Evolutionary conservation across 257 asterid genomes (phyloP), one percentile per base, ranked within the genome.

Genomic region (Gynochthodes officinalis): DNA sequence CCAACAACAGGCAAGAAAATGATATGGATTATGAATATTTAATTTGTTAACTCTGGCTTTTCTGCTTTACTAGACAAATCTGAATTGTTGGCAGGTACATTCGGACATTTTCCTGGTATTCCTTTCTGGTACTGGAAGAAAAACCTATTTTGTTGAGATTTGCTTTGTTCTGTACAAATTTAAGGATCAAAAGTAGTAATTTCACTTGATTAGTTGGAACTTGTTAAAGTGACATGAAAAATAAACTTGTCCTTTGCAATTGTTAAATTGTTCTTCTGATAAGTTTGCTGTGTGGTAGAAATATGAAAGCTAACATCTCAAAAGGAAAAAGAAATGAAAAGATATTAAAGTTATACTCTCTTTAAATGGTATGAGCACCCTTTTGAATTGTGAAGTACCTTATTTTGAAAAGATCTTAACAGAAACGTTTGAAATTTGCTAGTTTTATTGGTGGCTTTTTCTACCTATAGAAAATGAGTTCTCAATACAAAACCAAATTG

Each of bases 1-100:
- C 78, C 92, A 97, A 59, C 97, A 85, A 48, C 96, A 85, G 97
- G 97, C 85, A 77, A 50, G 78, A 32, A 68, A 49, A 72, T 66
- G 33, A 18, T 62, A 10, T 46, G 52, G 32, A 52, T 68, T 37
- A n/a, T 54, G 57, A 46, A 28, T 43, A 28, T 63, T 32, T 18
- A 28, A 25, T 37, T 65, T 57, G n/a, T 43, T 78, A 14, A 44
- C 40, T 49, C 48, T 70, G 9, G 49, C 55, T 69, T 64, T 14
- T 65, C 58, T 54, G 46, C 54, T 37, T 77, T 64, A 33, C 53
- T 60, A 42, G 16, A 53, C 67, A 57, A 62, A 63, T 76, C 62
- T 52, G 19, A 27, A n/a, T n/a, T 70, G 18, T 33, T 49, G 63
- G 71, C 53, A 70, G 32, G 25, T 39, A 48, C 43, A n/a, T n/a